Conservation (phyloP, 2,329 filamentous ascomycete species). For the Aspergillus quadrilineatus region DNA sequence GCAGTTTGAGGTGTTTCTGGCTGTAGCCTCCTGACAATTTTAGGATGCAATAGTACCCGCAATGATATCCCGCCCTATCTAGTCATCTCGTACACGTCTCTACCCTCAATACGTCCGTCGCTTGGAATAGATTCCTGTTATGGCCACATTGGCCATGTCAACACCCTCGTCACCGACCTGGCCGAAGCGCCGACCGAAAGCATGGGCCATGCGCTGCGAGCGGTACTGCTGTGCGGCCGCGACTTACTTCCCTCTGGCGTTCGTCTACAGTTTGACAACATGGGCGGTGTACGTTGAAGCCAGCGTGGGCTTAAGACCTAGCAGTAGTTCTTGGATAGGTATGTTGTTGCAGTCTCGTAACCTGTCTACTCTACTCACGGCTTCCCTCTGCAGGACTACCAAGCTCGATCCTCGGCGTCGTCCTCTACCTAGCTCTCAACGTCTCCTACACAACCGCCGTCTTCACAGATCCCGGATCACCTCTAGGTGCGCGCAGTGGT, state of each 20-base stretch:
- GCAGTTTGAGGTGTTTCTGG: background rate
- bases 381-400: conserved; percentile 32
- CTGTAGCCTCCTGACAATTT: background rate
- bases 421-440: conserved; percentile 76
- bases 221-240: conserved; percentile 77
- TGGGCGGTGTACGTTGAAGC: conserved; percentile 91
- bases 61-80: background rate
- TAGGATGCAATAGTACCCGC: background rate
- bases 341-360: conserved; percentile 8
- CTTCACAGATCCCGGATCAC: conserved; percentile 82
- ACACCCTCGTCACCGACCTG: conserved; percentile 41
- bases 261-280: conserved; percentile 85
- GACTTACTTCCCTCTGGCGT: conserved; percentile 81
- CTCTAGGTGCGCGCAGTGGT: conserved; percentile 39
- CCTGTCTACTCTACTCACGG: background rate
- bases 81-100: background rate
- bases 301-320: conserved; percentile 63
- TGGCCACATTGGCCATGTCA: conserved; percentile 41
- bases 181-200: conserved; percentile 42
- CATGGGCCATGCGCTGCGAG: conserved; percentile 60
- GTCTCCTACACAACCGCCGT: conserved; percentile 90
- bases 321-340: conserved; percentile 50
- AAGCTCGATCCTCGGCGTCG: conserved; percentile 63
- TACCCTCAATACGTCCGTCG: background rate
- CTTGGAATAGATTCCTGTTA: conserved; percentile 17